Conservation (phyloP, 768 basidiomycete genomes). For the Collybiopsis luxurians region DNA sequence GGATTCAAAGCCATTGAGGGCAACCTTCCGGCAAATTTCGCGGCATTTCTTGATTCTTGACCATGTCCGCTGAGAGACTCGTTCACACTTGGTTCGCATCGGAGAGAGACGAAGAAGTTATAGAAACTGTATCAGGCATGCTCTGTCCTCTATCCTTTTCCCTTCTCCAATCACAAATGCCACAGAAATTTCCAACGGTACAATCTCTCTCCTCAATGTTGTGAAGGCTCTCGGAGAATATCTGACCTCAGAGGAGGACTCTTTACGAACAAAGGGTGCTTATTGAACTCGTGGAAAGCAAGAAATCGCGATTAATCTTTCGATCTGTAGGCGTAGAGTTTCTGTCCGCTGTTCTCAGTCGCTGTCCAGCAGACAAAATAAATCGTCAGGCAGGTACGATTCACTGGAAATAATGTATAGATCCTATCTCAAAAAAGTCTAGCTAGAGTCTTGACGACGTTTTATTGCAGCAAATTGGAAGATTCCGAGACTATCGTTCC, state of each 20-base stretch:
- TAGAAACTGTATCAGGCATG: constrained; percentile 59
- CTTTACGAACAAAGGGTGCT: constrained; percentile 75
- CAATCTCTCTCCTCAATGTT: constrained; percentile 64
- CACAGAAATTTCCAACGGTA: constrained; percentile 49
- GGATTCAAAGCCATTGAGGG: constrained; percentile 1
- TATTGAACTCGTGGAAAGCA: not conserved
- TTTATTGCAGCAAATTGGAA: constrained; percentile 84
- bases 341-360: constrained; percentile 66
- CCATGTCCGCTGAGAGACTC: constrained; percentile 39
- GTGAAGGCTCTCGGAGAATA: constrained; percentile 88
- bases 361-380: constrained; percentile 58
- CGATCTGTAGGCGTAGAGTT: constrained; percentile 71
- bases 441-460: constrained; percentile 82
- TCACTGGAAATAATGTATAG: constrained; percentile 4
- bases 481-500: constrained; percentile 84
- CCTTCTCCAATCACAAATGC: constrained; percentile 3
- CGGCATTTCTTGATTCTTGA: not conserved
- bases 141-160: not conserved
- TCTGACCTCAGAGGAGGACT: constrained; percentile 83
- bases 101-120: constrained; percentile 56
- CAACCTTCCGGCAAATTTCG: too few species aligned
- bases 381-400: constrained; percentile 80
- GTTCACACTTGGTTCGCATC: constrained; percentile 75
- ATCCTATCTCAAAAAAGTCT: constrained; percentile 10
- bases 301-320: not conserved